A percentile compares a stretch with the other conserved stretches of the same genome.
Conservation (phyloP, 2,329 filamentous ascomycete genomes). For the Calonectria pauciramosa region DNA sequence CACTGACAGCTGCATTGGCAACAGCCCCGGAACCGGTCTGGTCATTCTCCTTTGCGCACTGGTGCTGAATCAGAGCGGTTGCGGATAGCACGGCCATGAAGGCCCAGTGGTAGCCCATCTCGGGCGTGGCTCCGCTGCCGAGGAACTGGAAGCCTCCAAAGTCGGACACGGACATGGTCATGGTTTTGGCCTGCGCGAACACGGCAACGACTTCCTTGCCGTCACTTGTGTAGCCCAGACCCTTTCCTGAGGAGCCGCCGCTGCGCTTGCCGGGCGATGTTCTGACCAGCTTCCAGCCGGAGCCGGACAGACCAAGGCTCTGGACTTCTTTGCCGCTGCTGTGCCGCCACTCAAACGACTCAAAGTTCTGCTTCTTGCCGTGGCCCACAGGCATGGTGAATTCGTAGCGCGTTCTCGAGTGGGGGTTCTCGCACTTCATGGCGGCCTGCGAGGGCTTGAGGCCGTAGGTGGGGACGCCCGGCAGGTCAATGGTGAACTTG, state of each 20-base stretch:
- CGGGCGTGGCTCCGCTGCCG: neutral
- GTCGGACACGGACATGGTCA: neutral
- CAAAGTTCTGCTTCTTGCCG: conserved; percentile 7
- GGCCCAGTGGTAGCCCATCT: conserved; percentile 22
- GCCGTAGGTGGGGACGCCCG: conserved; percentile 10
- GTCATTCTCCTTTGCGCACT: neutral
- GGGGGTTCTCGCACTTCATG: conserved; percentile 11
- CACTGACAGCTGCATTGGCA: neutral
- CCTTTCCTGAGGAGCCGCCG: neutral
- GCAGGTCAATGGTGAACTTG: conserved; percentile 30
- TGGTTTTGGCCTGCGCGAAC: neutral
- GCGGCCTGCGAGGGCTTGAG: conserved; percentile 19
- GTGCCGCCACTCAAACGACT: conserved; percentile 35
- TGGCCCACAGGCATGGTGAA: conserved; percentile 33
- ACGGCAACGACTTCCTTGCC: conserved; percentile 9
- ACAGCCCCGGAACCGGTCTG: neutral
- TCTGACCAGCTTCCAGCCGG: conserved; percentile 36
- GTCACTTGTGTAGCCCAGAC: neutral
- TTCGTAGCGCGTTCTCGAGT: conserved; percentile 3
- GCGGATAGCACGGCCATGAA: conserved; percentile 9
- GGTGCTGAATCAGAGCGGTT: conserved; percentile 6
- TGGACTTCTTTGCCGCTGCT: conserved; percentile 32
- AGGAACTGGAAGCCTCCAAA: conserved; percentile 11
- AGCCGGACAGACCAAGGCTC: conserved; percentile 28
- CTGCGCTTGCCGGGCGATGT: conserved; percentile 4